Conservation (phyloP, 2,329 filamentous ascomycete species). For the Dothideomycetidae sp. region DNA sequence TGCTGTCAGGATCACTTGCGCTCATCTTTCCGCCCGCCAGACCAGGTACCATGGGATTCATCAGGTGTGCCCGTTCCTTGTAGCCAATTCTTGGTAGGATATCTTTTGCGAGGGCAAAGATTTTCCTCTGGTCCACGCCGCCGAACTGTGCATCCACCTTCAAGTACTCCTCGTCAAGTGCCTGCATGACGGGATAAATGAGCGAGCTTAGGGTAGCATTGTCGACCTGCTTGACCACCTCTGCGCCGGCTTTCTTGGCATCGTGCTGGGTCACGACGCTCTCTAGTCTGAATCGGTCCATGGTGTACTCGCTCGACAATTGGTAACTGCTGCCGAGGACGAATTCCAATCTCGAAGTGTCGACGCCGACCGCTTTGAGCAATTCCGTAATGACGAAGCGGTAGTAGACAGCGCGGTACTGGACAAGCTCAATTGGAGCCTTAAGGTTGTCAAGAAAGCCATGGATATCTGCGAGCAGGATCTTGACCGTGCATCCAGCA, state of each 20-base stretch:
- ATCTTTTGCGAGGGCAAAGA: conserved; percentile 75
- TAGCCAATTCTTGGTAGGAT: conserved; percentile 77
- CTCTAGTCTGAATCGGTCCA: conserved; percentile 73
- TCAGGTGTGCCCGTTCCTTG: conserved; percentile 56
- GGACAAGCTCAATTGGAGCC: conserved; percentile 75
- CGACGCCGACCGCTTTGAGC: conserved; percentile 63
- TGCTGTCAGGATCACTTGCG: conserved; percentile 55
- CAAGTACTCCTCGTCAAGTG: conserved; percentile 79
- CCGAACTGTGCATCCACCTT: conserved; percentile 82
- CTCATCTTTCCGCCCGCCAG: conserved; percentile 73
- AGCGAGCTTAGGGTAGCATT: conserved; percentile 62
- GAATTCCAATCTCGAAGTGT: conserved; percentile 66
- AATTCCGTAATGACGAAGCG: conserved; percentile 57
- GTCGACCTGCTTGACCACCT: conserved; percentile 83
- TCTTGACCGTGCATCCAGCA: conserved; percentile 57
- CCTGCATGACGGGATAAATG: conserved; percentile 78
- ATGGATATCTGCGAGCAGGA: conserved; percentile 36
- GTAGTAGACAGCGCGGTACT: conserved; percentile 75
- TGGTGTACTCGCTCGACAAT: conserved; percentile 51
- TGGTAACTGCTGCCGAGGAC: conserved; percentile 74
- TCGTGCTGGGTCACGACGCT: conserved; percentile 61
- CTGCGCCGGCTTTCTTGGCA: conserved; percentile 79
- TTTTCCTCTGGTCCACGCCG: conserved; percentile 71
- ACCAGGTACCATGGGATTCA: conserved; percentile 84
- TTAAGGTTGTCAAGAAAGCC: conserved; percentile 50